Evolutionary conservation across 2,329 filamentous ascomycete genomes (phyloP).

Genomic region (Arthrobotrys sinensis): DNA sequence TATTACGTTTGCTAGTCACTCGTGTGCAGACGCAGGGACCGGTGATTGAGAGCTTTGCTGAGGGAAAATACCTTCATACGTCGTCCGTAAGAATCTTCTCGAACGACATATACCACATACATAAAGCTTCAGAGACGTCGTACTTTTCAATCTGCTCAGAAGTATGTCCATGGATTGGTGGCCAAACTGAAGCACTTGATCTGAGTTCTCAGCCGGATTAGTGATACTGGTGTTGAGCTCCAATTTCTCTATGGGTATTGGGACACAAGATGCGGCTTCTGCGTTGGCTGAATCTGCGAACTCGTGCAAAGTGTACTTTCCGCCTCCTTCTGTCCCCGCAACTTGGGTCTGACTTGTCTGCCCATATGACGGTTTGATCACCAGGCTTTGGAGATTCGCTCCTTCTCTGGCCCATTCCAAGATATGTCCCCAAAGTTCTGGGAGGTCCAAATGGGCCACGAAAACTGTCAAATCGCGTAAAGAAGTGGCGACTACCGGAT

Average conservation of each 20-base stretch:
- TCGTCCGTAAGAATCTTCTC: conserved; percentile 40
- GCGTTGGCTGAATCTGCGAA: conserved; percentile 32
- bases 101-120: conserved; percentile 28
- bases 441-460: conserved; percentile 24
- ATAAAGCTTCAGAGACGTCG: conserved; percentile 32
- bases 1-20: conserved; percentile 22
- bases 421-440: conserved; percentile 35
- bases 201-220: conserved; percentile 15
- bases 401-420: conserved; percentile 48
- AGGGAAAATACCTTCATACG: conserved; percentile 39
- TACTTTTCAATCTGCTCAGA: conserved; percentile 33
- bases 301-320: conserved; percentile 46
- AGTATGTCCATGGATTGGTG: conserved; percentile 35
- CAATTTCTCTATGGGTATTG: conserved; percentile 34
- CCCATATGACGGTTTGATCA: conserved; percentile 30
- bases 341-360: conserved; percentile 28
- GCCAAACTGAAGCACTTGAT: conserved; percentile 39
- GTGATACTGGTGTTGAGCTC: conserved; percentile 39
- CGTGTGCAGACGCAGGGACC: background rate
- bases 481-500: conserved; percentile 40
- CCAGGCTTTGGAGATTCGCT: conserved; percentile 37
- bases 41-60: conserved; percentile 23
- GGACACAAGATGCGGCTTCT: conserved; percentile 21
- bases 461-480: conserved; percentile 38
- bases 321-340: conserved; percentile 27